phyloP scores from a whole-genome alignment of 2,329 filamentous ascomycete species.

The Paraconiothyrium sp. region DNA sequence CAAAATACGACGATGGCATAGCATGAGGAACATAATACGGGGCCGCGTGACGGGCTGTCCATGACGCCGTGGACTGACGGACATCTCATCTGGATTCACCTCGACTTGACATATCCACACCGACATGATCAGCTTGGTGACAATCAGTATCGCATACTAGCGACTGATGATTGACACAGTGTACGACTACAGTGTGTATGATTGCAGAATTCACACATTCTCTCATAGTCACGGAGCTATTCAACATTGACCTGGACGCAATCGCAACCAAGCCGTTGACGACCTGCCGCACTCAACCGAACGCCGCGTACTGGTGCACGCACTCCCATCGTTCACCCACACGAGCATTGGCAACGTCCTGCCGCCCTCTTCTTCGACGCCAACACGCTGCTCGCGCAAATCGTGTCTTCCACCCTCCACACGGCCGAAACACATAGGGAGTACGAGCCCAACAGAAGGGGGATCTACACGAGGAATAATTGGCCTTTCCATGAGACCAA shows the following conservation, averaged over 20 bases:
- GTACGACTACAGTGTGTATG: background rate
- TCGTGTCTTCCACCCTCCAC: background rate
- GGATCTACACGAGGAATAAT: background rate
- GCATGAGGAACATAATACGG: background rate
- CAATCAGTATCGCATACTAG: background rate
- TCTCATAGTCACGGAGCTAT: background rate
- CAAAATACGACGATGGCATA: background rate
- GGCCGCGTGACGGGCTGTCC: background rate
- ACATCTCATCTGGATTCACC: background rate
- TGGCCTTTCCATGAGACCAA: no score
- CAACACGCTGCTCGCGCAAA: background rate
- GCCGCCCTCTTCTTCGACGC: background rate
- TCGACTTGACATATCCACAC: background rate
- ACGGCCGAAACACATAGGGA: background rate
- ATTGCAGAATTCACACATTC: background rate
- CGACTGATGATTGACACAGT: background rate
- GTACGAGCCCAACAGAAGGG: background rate
- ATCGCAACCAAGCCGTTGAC: background rate
- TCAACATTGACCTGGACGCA: background rate
- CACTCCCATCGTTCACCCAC: background rate
- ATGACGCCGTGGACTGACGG: background rate
- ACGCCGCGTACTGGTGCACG: no score
- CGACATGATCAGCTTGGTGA: background rate
- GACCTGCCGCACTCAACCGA: background rate
- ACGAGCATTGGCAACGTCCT: background rate